phyloP scores from a whole-genome alignment of 73 alveolate genomes.

The Tetrahymena elliotti region DNA sequence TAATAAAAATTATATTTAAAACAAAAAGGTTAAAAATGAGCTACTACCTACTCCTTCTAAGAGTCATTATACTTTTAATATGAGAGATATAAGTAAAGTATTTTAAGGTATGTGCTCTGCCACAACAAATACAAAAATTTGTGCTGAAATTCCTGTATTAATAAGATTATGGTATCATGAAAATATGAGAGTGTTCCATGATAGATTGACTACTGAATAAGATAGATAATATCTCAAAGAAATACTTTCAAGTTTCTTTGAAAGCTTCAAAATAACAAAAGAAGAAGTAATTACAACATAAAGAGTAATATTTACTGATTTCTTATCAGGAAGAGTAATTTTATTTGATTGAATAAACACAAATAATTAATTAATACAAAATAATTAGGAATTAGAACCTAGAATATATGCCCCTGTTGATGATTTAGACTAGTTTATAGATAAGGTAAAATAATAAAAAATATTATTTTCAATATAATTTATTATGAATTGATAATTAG shows the following conservation, averaged over 20 bases:
- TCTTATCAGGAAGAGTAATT: conserved; percentile 19
- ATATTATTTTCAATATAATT: neutral
- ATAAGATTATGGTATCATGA: conserved; percentile 99
- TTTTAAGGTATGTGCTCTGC: conserved; percentile 82
- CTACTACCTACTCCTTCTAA: conserved; percentile 99
- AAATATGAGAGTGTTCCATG: conserved; percentile 98
- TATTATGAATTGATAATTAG: conserved; percentile 28
- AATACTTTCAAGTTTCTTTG: conserved; percentile 56
- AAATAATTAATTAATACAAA: neutral
- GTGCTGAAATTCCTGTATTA: conserved; percentile 49
- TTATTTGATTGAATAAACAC: neutral
- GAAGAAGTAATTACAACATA: conserved; percentile 82
- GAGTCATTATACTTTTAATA: conserved; percentile 98
- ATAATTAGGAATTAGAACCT: conserved; percentile 78
- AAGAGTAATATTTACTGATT: conserved; percentile 92
- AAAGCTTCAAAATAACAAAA: conserved; percentile 44
- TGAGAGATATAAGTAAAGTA: conserved; percentile 97
- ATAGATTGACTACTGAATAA: conserved; percentile 90
- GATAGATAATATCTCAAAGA: conserved; percentile 86
- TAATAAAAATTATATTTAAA: conserved; percentile 44
- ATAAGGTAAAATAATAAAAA: neutral
- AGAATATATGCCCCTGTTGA: conserved; percentile 92
- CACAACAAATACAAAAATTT: conserved; percentile 41
- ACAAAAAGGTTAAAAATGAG: conserved; percentile 80
- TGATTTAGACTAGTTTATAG: conserved; percentile 69